Evolutionary conservation across 768 basidiomycete species (phyloP).

Genomic region (Russula abietina): DNA sequence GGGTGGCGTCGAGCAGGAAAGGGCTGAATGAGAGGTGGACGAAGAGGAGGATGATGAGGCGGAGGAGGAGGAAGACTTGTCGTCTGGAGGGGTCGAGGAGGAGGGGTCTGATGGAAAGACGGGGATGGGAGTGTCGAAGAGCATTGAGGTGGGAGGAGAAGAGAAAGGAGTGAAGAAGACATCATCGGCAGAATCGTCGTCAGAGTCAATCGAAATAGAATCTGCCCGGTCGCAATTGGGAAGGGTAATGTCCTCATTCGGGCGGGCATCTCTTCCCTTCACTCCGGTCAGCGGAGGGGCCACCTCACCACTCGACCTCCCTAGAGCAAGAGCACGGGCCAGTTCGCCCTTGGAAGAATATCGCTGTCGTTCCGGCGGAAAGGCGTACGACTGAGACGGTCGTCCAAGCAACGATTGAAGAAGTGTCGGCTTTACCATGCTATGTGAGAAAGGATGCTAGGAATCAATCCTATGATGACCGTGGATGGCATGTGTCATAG

Average conservation of each 20-base stretch:
- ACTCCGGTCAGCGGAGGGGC: background rate
- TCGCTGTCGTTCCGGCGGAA: slow-evolving; percentile 13
- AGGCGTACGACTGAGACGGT: slow-evolving; percentile 18
- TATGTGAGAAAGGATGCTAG: too few relatives aligned
- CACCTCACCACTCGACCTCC: too few relatives aligned
- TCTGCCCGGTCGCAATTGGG: too few relatives aligned
- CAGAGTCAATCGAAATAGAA: slow-evolving; percentile 10
- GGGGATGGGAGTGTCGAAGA: slow-evolving; percentile 9
- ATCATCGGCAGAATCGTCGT: background rate
- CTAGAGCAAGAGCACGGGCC: background rate
- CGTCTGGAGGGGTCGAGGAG: background rate
- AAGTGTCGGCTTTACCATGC: slow-evolving; percentile 21
- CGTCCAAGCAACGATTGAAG: slow-evolving; percentile 20
- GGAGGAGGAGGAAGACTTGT: slow-evolving; percentile 17
- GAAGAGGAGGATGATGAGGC: slow-evolving; percentile 19
- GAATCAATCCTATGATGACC: too few relatives aligned
- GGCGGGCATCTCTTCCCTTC: background rate
- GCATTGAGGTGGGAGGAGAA: slow-evolving; percentile 23
- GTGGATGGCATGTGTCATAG: too few relatives aligned
- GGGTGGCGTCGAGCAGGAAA: slow-evolving; percentile 23
- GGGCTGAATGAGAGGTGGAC: background rate
- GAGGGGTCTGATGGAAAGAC: slow-evolving; percentile 1
- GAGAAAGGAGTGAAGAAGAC: slow-evolving; percentile 24
- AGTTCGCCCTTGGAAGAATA: slow-evolving; percentile 18
- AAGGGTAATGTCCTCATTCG: slow-evolving; percentile 1